Conservation (phyloP, 345 rosid species). For the Salix exigua region DNA sequence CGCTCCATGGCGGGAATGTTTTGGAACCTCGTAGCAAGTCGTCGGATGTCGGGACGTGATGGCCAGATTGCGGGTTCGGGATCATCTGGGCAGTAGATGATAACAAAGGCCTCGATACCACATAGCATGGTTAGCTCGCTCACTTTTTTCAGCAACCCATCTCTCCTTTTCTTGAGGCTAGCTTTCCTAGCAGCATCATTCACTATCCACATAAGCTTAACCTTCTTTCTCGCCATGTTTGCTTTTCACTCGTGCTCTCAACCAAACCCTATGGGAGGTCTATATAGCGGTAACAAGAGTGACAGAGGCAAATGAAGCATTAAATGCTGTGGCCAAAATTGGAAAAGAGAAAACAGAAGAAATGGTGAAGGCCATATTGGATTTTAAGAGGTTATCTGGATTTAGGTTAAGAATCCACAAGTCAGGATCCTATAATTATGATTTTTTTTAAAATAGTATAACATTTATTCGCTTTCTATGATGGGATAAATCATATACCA, state of each 20-base stretch:
- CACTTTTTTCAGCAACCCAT: constrained; percentile 46
- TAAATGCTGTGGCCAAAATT: neutral
- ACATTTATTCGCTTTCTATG: constrained; percentile 6
- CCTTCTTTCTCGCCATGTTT: constrained; percentile 49
- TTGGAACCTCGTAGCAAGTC: constrained; percentile 16
- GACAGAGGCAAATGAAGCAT: neutral
- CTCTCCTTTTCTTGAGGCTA: constrained; percentile 42
- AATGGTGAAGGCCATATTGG: neutral
- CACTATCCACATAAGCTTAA: constrained; percentile 36
- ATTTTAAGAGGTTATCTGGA: neutral
- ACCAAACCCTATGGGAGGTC: neutral
- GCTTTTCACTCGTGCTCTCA: constrained; percentile 4
- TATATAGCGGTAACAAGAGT: neutral
- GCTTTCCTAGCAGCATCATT: constrained; percentile 39
- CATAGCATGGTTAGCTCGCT: constrained; percentile 40
- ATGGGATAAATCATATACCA: neutral
- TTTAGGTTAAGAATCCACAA: constrained; percentile 10
- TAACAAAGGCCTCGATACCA: constrained; percentile 28
- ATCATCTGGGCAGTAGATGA: constrained; percentile 39
- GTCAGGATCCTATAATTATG: constrained; percentile 5
- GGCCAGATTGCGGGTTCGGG: constrained; percentile 43
- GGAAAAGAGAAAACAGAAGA: neutral
- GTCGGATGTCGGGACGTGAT: constrained; percentile 5
- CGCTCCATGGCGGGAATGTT: constrained; percentile 26
- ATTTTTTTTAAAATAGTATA: constrained; percentile 3